phyloP scores from a whole-genome alignment of 2,329 filamentous ascomycete species.

The Nigrospora sphaerica region DNA sequence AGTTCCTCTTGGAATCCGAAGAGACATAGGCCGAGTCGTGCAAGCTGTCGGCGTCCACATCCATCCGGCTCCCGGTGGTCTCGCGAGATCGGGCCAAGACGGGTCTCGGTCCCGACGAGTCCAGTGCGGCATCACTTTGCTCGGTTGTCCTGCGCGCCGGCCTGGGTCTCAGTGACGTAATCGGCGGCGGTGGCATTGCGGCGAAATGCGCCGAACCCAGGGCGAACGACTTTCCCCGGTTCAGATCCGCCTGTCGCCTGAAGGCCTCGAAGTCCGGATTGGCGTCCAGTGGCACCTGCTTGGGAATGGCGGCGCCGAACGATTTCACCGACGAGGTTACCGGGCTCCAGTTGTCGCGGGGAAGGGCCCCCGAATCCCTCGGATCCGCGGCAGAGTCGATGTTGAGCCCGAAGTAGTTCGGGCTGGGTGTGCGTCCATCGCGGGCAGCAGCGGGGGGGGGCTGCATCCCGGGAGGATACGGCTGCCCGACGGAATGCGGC shows the following conservation, averaged over 20 bases:
- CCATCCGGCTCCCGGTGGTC: conserved; percentile 23
- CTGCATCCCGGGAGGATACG: conserved; percentile 37
- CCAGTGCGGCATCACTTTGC: conserved; percentile 27
- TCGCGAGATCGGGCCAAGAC: conserved; percentile 13
- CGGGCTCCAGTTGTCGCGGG: conserved; percentile 69
- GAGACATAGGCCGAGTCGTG: conserved; percentile 50
- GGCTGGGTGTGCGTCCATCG: conserved; percentile 51
- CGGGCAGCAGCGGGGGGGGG: conserved; percentile 32
- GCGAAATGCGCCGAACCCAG: conserved; percentile 40
- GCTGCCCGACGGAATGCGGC: conserved; percentile 48
- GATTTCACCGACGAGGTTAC: conserved; percentile 64
- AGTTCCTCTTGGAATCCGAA: conserved; percentile 46
- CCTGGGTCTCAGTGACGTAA: conserved; percentile 28
- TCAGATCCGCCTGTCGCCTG: conserved; percentile 62
- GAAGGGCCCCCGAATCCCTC: conserved; percentile 55
- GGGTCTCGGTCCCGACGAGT: not conserved
- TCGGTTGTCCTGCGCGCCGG: conserved; percentile 42
- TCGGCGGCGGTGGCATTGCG: conserved; percentile 18
- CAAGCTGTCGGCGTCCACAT: conserved; percentile 36
- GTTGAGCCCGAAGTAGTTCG: conserved; percentile 81
- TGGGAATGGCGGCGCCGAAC: conserved; percentile 61
- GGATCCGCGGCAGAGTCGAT: conserved; percentile 54
- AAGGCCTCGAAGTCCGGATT: conserved; percentile 82
- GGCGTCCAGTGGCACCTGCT: conserved; percentile 63
- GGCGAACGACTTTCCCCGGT: conserved; percentile 41